These are phyloP conservation scores for Boletus coccyginus DNA, from an alignment of 768 basidiomycete species.

Conservation along the genomic window DNA sequence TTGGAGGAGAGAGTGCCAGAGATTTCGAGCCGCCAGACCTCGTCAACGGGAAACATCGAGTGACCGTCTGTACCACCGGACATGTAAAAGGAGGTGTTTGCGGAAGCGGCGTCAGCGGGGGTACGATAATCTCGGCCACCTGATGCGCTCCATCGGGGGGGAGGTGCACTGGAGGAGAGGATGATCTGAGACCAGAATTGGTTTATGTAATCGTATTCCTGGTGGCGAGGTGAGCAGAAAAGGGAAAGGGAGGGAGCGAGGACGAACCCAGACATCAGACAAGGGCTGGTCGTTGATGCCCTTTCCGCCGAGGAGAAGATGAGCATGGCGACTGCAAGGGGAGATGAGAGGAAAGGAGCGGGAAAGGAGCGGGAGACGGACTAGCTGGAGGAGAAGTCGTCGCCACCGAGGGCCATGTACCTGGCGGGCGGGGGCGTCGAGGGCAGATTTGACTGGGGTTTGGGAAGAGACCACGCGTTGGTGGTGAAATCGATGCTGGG, in stretches of 20 bases:
- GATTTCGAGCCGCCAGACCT: constrained; percentile 69
- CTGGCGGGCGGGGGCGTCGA: constrained; percentile 53
- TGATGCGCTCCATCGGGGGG: constrained; percentile 65
- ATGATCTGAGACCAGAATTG: constrained; percentile 72
- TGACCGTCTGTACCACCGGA: constrained; percentile 63
- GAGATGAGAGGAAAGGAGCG: constrained; percentile 9
- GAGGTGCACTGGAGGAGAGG: constrained; percentile 51
- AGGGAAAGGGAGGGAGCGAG: not conserved
- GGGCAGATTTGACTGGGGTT: constrained; percentile 49
- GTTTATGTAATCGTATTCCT: constrained; percentile 77
- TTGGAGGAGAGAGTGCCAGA: constrained; percentile 75
- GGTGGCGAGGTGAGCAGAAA: constrained; percentile 9
- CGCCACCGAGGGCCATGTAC: constrained; percentile 60
- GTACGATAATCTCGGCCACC: constrained; percentile 72
- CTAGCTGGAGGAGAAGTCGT: constrained; percentile 83
- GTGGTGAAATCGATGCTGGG: constrained; percentile 59
- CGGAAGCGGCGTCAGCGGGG: constrained; percentile 18
- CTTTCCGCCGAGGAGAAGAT: constrained; percentile 72
- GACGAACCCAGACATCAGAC: constrained; percentile 71
- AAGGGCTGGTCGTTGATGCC: constrained; percentile 51
- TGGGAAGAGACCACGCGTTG: constrained; percentile 58
- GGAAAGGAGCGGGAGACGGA: constrained; percentile 35
- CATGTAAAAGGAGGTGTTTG: constrained; percentile 73
- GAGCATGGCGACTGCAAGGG: constrained; percentile 60
- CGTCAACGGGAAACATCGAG: constrained; percentile 47